These are phyloP conservation scores for Macadamia tetraphylla DNA, from an alignment of 164 flowering plant genomes.

Conservation along the genomic window DNA sequence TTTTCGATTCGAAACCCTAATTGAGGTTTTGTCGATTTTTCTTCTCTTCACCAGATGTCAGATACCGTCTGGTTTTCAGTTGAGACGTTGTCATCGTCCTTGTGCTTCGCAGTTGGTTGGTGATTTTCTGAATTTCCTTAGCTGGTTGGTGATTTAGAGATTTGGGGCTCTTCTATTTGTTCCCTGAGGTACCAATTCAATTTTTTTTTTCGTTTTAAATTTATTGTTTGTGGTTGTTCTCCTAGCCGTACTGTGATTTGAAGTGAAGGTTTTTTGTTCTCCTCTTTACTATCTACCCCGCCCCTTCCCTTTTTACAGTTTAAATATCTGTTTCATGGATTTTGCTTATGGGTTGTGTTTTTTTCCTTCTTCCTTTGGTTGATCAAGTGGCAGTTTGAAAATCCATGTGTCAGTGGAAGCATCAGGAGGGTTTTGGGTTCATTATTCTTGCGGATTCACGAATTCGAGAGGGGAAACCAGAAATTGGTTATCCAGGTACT, in stretches of 20 bases:
- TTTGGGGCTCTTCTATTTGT: background rate
- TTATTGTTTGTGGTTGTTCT: background rate
- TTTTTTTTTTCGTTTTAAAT: background rate
- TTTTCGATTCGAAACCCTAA: constrained; percentile 1
- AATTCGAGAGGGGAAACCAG: background rate
- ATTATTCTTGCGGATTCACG: background rate
- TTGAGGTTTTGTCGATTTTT: background rate
- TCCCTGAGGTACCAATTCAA: background rate
- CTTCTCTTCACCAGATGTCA: background rate
- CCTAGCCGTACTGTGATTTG: background rate
- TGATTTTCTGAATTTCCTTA: background rate
- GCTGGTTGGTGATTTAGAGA: background rate
- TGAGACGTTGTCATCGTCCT: too few relatives aligned
- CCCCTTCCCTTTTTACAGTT: background rate
- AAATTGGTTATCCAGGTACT: background rate
- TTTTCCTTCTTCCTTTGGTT: background rate
- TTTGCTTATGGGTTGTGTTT: background rate
- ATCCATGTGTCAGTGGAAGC: constrained; percentile 10
- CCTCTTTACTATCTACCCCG: background rate
- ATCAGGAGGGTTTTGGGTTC: constrained; percentile 4
- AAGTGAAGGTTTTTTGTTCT: background rate
- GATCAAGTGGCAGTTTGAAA: background rate
- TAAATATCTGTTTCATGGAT: background rate
- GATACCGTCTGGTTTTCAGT: background rate
- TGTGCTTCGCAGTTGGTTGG: background rate